Conservation (phyloP, 2,329 filamentous ascomycete species). For the Penicillium sp. region DNA sequence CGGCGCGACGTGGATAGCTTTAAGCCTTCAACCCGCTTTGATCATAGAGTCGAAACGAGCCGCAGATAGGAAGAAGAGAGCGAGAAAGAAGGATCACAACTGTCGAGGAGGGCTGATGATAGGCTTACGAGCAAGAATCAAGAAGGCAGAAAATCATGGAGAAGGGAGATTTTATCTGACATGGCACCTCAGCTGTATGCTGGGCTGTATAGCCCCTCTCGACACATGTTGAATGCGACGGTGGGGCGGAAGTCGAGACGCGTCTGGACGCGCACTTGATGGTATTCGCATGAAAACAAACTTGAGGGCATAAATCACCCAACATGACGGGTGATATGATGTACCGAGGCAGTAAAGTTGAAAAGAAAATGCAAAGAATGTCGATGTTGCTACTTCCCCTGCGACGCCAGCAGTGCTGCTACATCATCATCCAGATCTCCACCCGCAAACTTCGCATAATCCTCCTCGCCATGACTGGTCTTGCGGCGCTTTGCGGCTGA, state of each 20-base stretch:
- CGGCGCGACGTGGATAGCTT: not conserved
- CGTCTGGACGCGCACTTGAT: too few relatives aligned
- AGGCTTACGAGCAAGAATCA: too few relatives aligned
- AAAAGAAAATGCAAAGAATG: not conserved
- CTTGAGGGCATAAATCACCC: not conserved
- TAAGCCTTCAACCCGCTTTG: not conserved
- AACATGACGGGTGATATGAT: not conserved
- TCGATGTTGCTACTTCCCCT: slow-evolving; percentile 28
- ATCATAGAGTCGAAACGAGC: not conserved
- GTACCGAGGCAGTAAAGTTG: not conserved
- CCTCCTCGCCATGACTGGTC: slow-evolving; percentile 42
- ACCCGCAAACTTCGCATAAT: slow-evolving; percentile 45
- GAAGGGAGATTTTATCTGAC: too few relatives aligned
- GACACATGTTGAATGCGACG: too few relatives aligned
- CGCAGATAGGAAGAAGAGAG: not conserved
- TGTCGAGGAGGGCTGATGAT: too few relatives aligned
- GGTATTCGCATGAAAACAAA: not conserved
- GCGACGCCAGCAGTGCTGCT: slow-evolving; percentile 53
- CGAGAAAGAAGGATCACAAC: not conserved
- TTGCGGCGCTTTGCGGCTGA: slow-evolving; percentile 48
- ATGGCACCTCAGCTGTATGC: too few relatives aligned
- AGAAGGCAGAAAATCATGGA: too few relatives aligned
- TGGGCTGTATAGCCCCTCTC: too few relatives aligned
- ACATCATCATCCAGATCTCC: slow-evolving; percentile 60
- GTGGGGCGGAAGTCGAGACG: too few relatives aligned